A percentile compares a stretch with the other conserved stretches of the same genome.
Conservation (phyloP, 2,329 filamentous ascomycete genomes). For the Alternaria sp. region DNA sequence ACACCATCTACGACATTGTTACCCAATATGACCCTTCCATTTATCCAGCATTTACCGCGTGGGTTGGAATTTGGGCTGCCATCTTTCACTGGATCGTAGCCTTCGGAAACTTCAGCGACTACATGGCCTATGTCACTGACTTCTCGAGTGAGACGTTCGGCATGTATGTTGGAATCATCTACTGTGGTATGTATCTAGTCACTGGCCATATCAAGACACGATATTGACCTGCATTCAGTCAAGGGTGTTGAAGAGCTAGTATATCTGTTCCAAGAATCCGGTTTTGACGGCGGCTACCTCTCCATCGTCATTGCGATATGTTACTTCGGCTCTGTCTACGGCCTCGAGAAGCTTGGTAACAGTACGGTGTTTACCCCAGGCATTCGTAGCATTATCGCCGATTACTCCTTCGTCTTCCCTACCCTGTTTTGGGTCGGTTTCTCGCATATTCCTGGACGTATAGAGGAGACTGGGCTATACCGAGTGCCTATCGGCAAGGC, state of each 20-base stretch:
- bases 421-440: constrained; percentile 64
- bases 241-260: constrained; percentile 64
- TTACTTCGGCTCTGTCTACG: constrained; percentile 60
- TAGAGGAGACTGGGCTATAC: constrained; percentile 51
- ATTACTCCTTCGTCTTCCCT: constrained; percentile 57
- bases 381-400: constrained; percentile 56
- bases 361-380: constrained; percentile 54
- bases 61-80: constrained; percentile 64
- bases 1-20: constrained; percentile 66
- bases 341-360: constrained; percentile 57
- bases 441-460: constrained; percentile 57
- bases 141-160: constrained; percentile 62
- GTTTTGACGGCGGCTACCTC: constrained; percentile 55
- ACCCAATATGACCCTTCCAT: constrained; percentile 55
- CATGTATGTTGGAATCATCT: constrained; percentile 64
- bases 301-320: constrained; percentile 59
- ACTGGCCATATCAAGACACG: too few relatives aligned
- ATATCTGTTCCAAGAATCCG: constrained; percentile 55
- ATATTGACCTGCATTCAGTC: constrained; percentile 42
- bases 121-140: constrained; percentile 65
- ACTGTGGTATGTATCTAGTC: constrained; percentile 52
- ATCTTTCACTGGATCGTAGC: constrained; percentile 64
- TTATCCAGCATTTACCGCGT: constrained; percentile 62
- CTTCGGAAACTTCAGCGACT: constrained; percentile 61
- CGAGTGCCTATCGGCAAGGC: constrained; percentile 53